A percentile compares a stretch with the other conserved stretches of the same genome.
phyloP scores from a whole-genome alignment of 2,329 filamentous ascomycete species.

The Venturia nashicola region DNA sequence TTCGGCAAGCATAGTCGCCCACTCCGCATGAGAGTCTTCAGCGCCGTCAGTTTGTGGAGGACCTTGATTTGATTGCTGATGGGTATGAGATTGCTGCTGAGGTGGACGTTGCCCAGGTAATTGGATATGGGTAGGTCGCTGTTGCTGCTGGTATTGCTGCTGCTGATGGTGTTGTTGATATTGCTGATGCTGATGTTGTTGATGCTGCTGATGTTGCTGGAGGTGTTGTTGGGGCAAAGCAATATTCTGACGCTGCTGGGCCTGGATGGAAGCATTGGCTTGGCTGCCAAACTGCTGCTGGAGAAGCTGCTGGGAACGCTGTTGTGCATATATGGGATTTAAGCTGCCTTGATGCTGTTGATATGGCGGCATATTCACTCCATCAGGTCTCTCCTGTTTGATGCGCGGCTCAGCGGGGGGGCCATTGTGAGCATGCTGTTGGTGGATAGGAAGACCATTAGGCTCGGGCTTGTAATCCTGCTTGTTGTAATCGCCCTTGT shows the following conservation, averaged over 20 bases:
- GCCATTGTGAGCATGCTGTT: slow-evolving; percentile 13
- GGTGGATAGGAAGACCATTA: slow-evolving; percentile 16
- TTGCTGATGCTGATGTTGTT: slow-evolving; percentile 30
- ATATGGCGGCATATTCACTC: slow-evolving; percentile 17
- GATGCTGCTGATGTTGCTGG: slow-evolving; percentile 16
- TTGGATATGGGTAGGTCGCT: slow-evolving; percentile 28
- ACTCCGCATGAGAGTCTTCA: slow-evolving; percentile 45
- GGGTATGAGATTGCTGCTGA: slow-evolving; percentile 23
- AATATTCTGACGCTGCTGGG: slow-evolving; percentile 26
- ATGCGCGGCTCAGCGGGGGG: slow-evolving; percentile 17
- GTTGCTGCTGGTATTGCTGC: slow-evolving; percentile 21
- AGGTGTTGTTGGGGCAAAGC: slow-evolving; percentile 22
- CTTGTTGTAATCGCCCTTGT: slow-evolving; percentile 7
- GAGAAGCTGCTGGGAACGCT: slow-evolving; percentile 40
- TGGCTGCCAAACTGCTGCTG: slow-evolving; percentile 48
- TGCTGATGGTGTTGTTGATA: slow-evolving; percentile 20
- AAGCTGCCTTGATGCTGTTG: slow-evolving; percentile 17
- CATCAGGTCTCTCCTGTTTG: slow-evolving; percentile 25
- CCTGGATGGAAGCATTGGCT: slow-evolving; percentile 49
- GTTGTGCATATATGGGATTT: slow-evolving; percentile 37
- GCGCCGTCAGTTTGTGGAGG: slow-evolving; percentile 64
- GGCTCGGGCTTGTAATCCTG: slow-evolving; percentile 11
- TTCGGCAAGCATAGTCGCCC: slow-evolving; percentile 46
- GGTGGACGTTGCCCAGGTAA: slow-evolving; percentile 14
- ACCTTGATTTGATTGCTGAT: slow-evolving; percentile 28